Percentiles rank a stretch among this genome's conserved stretches.
Evolutionary conservation across 352 stramenopile genomes (phyloP).

Genomic region (Pythium volutum): DNA sequence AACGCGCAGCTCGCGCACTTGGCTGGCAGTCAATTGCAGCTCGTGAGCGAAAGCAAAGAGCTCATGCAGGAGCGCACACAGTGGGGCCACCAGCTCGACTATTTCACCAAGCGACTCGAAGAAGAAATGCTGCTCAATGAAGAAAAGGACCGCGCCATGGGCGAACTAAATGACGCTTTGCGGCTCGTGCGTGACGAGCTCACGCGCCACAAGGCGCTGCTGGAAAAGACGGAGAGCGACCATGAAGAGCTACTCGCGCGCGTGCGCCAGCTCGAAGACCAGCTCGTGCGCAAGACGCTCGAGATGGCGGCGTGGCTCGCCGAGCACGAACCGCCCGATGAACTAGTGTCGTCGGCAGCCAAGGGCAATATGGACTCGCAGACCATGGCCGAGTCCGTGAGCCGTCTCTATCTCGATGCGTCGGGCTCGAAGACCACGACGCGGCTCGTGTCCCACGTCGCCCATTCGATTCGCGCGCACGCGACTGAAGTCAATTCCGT

Average conservation of each 20-base stretch:
- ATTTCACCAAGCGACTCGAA: conserved; percentile 54
- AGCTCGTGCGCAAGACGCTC: conserved; percentile 54
- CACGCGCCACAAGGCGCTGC: conserved; percentile 43
- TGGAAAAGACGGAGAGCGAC: conserved; percentile 52
- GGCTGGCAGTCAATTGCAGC: conserved; percentile 52
- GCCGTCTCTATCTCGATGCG: conserved; percentile 35
- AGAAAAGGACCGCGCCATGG: conserved; percentile 69
- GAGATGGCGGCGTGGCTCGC: conserved; percentile 61
- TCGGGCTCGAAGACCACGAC: conserved; percentile 10
- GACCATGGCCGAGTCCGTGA: conserved; percentile 47
- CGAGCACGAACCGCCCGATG: conserved; percentile 33
- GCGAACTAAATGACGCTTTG: conserved; percentile 55
- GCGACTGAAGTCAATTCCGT: conserved; percentile 84
- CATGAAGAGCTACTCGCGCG: conserved; percentile 34
- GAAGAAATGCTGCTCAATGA: conserved; percentile 60
- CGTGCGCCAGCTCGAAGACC: conserved; percentile 46
- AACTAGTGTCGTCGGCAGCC: background rate
- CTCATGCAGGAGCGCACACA: conserved; percentile 59
- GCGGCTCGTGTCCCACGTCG: conserved; percentile 37
- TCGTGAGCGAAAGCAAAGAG: conserved; percentile 75
- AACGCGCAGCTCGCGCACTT: conserved; percentile 56
- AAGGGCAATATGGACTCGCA: conserved; percentile 32
- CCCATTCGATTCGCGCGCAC: conserved; percentile 67
- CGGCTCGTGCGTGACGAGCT: conserved; percentile 53
- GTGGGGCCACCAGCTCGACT: conserved; percentile 50